phyloP scores from a whole-genome alignment of 768 basidiomycete genomes.

The Suillus sp. region DNA sequence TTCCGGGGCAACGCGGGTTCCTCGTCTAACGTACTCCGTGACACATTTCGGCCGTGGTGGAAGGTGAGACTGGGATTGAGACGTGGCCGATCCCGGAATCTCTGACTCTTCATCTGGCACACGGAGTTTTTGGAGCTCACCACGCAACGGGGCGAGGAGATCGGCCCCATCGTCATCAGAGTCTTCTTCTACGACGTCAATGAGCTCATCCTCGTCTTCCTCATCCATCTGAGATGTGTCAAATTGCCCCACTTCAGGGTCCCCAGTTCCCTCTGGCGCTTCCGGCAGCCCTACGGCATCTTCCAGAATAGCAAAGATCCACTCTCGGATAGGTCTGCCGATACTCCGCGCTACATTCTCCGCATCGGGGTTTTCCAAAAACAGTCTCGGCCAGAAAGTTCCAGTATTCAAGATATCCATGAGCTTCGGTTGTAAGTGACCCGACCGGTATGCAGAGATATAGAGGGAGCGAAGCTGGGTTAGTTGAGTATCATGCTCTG shows the following conservation, averaged over 20 bases:
- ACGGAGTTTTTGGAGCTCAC: constrained; percentile 63
- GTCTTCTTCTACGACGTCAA: constrained; percentile 66
- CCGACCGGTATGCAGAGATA: constrained; percentile 63
- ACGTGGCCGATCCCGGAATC: constrained; percentile 31
- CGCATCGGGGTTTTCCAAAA: constrained; percentile 76
- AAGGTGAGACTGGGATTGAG: constrained; percentile 30
- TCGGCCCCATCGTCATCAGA: constrained; percentile 51
- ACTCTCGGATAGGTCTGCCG: constrained; percentile 60
- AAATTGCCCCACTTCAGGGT: constrained; percentile 25
- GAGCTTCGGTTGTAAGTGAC: constrained; percentile 55
- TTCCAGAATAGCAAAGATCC: constrained; percentile 70
- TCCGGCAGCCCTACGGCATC: constrained; percentile 64
- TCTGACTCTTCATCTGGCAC: constrained; percentile 39
- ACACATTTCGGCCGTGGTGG: constrained; percentile 31
- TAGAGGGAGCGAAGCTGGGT: constrained; percentile 50
- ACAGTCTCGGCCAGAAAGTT: constrained; percentile 71
- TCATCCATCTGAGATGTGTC: constrained; percentile 38
- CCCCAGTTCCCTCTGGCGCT: constrained; percentile 23
- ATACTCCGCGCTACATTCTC: constrained; percentile 68
- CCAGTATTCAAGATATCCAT: constrained; percentile 63
- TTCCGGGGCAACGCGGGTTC: constrained; percentile 63
- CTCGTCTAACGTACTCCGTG: constrained; percentile 68
- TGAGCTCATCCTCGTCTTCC: constrained; percentile 58
- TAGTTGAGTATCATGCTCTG: constrained; percentile 19
- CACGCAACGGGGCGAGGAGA: constrained; percentile 67